These are phyloP conservation scores for Leccinum sublutescens DNA, from an alignment of 768 basidiomycete genomes.

Conservation along the genomic window DNA sequence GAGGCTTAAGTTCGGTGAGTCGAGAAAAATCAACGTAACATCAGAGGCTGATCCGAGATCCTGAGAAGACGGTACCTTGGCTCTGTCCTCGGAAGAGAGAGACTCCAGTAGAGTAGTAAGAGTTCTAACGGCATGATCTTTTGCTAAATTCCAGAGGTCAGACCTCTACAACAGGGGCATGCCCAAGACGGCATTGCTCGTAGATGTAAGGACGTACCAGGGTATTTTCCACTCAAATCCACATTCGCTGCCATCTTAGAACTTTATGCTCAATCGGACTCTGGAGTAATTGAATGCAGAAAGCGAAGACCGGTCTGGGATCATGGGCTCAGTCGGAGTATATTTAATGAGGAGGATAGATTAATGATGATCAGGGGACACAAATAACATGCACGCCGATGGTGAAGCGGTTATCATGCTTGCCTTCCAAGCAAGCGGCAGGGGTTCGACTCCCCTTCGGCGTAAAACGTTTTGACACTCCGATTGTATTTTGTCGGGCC, in stretches of 20 bases:
- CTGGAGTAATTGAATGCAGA: background rate
- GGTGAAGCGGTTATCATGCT: conserved; percentile 94
- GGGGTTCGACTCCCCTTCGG: conserved; percentile 77
- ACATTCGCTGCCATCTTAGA: conserved; percentile 7
- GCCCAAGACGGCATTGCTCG: background rate
- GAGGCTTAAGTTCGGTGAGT: conserved; percentile 47
- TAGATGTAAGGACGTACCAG: conserved; percentile 15
- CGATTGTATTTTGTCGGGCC: no score
- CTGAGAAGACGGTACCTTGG: conserved; percentile 44
- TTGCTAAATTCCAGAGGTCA: conserved; percentile 36
- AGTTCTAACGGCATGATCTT: conserved; percentile 51
- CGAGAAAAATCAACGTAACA: background rate
- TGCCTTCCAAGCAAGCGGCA: conserved; percentile 82
- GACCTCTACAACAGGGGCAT: background rate
- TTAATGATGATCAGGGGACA: no score
- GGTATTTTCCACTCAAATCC: conserved; percentile 19
- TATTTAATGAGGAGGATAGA: background rate
- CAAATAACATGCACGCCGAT: conserved; percentile 42
- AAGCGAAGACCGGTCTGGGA: background rate
- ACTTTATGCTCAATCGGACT: background rate
- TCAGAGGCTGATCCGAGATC: background rate
- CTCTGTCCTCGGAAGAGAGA: conserved; percentile 47
- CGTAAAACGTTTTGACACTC: conserved; percentile 13
- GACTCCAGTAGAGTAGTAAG: conserved; percentile 50
- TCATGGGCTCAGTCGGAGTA: background rate